Evolutionary conservation across 2,329 filamentous ascomycete genomes (phyloP).

Genomic region (Hymenoscyphus albidus): DNA sequence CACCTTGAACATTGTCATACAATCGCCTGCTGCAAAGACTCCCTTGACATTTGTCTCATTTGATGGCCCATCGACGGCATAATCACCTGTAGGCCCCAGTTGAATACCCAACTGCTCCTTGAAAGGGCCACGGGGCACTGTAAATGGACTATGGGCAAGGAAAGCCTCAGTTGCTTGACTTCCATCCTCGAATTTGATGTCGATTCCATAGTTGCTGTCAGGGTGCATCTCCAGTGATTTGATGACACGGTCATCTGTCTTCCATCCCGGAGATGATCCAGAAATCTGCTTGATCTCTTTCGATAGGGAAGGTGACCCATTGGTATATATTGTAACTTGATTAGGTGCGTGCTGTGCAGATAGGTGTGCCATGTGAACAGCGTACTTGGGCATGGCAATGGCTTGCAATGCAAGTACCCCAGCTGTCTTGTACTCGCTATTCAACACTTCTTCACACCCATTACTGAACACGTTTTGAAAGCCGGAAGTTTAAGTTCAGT

Average conservation of each 20-base stretch:
- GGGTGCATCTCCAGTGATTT: neutral
- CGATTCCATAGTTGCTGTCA: neutral
- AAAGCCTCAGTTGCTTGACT: neutral
- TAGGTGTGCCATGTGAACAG: neutral
- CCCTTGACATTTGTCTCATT: constrained; percentile 1
- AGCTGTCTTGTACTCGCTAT: neutral
- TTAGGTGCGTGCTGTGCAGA: neutral
- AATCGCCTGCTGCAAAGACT: constrained; percentile 1
- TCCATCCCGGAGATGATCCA: neutral
- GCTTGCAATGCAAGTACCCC: neutral
- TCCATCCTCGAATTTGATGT: neutral
- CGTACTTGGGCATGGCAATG: neutral
- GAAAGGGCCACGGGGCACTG: neutral
- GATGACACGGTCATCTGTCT: neutral
- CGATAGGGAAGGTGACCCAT: neutral
- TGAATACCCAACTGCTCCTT: neutral
- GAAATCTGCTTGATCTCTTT: neutral
- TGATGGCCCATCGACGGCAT: neutral
- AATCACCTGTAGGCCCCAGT: neutral
- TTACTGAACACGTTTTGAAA: neutral
- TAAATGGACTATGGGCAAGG: neutral
- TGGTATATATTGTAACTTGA: constrained; percentile 5
- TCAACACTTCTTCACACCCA: neutral
- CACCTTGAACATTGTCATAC: constrained; percentile 2
- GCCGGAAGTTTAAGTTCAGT: neutral